A percentile compares a stretch with the other conserved stretches of the same genome.
Evolutionary conservation across 2,329 filamentous ascomycete species (phyloP).

Genomic region (Talaromyces amestolkiae): DNA sequence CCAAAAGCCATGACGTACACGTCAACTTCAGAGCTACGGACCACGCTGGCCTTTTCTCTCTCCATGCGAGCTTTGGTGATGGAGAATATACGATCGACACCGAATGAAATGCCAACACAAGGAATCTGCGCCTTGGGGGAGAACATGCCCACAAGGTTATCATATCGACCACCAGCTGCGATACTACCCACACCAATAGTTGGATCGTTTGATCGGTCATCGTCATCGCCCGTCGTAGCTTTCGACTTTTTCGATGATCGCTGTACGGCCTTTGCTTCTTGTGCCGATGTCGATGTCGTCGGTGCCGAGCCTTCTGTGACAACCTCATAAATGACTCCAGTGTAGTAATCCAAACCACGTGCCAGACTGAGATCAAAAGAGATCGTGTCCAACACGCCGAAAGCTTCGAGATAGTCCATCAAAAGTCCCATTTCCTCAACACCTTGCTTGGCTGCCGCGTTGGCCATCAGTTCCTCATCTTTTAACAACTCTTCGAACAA

Average conservation of each 20-base stretch:
- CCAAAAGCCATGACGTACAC: slow-evolving; percentile 95
- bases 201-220: slow-evolving; percentile 75
- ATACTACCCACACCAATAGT: slow-evolving; percentile 81
- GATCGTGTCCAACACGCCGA: slow-evolving; percentile 68
- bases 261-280: slow-evolving; percentile 34
- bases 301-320: slow-evolving; percentile 76
- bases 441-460: slow-evolving; percentile 73
- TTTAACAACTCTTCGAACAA: slow-evolving; percentile 67
- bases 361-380: slow-evolving; percentile 90
- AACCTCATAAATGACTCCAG: slow-evolving; percentile 85
- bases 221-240: slow-evolving; percentile 54
- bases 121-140: slow-evolving; percentile 79
- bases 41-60: slow-evolving; percentile 51
- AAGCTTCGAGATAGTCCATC: slow-evolving; percentile 77
- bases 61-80: slow-evolving; percentile 78
- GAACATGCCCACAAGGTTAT: slow-evolving; percentile 93
- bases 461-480: slow-evolving; percentile 66
- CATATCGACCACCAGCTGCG: slow-evolving; percentile 86
- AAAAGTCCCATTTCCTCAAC: slow-evolving; percentile 77
- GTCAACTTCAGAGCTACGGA: slow-evolving; percentile 74
- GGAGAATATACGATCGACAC: slow-evolving; percentile 91
- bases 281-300: slow-evolving; percentile 41
- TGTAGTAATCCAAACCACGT: slow-evolving; percentile 90
- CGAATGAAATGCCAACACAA: slow-evolving; percentile 90
- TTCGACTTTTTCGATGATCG: slow-evolving; percentile 46